Conservation (phyloP, 2,329 filamentous ascomycete species). For the Diplodia mutila region DNA sequence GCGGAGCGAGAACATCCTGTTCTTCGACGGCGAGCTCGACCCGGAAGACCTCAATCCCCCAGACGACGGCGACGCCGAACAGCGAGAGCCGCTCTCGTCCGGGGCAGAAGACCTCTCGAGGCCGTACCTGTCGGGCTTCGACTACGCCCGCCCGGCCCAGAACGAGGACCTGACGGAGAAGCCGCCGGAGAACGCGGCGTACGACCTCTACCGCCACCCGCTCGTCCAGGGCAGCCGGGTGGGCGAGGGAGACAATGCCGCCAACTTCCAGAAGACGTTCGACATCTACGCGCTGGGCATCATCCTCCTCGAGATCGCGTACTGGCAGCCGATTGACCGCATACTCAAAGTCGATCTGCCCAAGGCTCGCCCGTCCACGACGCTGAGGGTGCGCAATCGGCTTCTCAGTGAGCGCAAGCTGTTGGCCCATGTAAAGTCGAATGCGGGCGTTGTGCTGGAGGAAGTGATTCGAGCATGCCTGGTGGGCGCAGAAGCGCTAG, state of each 20-base stretch:
- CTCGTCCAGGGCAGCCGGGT: slow-evolving; percentile 42
- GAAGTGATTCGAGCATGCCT: slow-evolving; percentile 38
- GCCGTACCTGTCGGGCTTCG: slow-evolving; percentile 58
- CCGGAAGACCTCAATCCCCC: background rate
- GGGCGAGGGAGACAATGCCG: slow-evolving; percentile 15
- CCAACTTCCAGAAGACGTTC: slow-evolving; percentile 52
- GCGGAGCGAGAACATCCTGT: slow-evolving; percentile 58
- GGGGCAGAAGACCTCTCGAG: slow-evolving; percentile 43
- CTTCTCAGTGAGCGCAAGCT: slow-evolving; percentile 33
- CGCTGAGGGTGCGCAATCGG: slow-evolving; percentile 42
- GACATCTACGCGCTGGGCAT: slow-evolving; percentile 60
- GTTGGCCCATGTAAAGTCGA: slow-evolving; percentile 34
- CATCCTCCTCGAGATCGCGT: slow-evolving; percentile 58
- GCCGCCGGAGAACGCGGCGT: slow-evolving; percentile 49
- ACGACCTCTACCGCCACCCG: slow-evolving; percentile 59
- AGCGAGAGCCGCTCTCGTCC: background rate
- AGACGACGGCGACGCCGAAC: no score
- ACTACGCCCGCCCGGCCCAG: slow-evolving; percentile 57
- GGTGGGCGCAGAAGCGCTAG: slow-evolving; percentile 37
- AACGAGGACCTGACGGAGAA: slow-evolving; percentile 57
- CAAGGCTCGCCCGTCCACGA: slow-evolving; percentile 44
- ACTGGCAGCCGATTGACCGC: slow-evolving; percentile 54
- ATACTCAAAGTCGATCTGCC: slow-evolving; percentile 47
- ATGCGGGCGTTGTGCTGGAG: slow-evolving; percentile 35
- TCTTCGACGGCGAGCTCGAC: slow-evolving; percentile 45